Percentiles rank a stretch among this genome's conserved stretches.
phyloP scores from a whole-genome alignment of 108 stramenopile species.

The Halocafeteria seosinensis region DNA sequence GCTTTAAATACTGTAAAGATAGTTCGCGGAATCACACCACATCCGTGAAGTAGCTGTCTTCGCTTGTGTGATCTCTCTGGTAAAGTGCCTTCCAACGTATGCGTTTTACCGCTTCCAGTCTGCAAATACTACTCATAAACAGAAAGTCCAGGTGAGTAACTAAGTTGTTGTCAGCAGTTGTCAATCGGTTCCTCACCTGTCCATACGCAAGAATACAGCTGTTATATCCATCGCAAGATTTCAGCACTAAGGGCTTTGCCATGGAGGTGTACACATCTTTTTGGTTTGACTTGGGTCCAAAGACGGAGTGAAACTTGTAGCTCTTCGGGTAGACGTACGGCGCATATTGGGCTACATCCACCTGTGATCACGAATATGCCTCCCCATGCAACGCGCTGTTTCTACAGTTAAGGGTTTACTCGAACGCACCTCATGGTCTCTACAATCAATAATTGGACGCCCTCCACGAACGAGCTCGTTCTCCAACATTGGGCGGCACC shows the following conservation, averaged over 20 bases:
- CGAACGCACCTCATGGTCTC: too few relatives aligned
- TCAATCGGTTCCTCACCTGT: too few relatives aligned
- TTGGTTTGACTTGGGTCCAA: not conserved
- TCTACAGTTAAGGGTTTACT: too few relatives aligned
- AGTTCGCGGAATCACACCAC: not conserved
- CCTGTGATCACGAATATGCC: too few relatives aligned
- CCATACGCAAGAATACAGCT: too few relatives aligned
- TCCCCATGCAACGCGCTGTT: too few relatives aligned
- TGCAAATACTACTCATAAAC: not conserved
- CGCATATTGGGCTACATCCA: not conserved
- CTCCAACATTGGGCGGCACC: not conserved
- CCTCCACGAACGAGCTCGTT: not conserved
- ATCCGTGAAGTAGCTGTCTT: not conserved
- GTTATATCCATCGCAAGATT: too few relatives aligned
- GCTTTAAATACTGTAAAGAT: not conserved
- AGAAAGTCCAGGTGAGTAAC: not conserved
- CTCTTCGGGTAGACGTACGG: not conserved
- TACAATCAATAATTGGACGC: not conserved
- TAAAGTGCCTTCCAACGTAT: not conserved
- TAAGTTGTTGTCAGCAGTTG: too few relatives aligned
- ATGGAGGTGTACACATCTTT: not conserved
- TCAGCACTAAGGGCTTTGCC: too few relatives aligned
- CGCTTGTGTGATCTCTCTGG: not conserved
- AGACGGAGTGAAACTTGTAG: not conserved
- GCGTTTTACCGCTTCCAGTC: not conserved